Evolutionary conservation across 768 basidiomycete species (phyloP).

Genomic region (Auricularia sp.): DNA sequence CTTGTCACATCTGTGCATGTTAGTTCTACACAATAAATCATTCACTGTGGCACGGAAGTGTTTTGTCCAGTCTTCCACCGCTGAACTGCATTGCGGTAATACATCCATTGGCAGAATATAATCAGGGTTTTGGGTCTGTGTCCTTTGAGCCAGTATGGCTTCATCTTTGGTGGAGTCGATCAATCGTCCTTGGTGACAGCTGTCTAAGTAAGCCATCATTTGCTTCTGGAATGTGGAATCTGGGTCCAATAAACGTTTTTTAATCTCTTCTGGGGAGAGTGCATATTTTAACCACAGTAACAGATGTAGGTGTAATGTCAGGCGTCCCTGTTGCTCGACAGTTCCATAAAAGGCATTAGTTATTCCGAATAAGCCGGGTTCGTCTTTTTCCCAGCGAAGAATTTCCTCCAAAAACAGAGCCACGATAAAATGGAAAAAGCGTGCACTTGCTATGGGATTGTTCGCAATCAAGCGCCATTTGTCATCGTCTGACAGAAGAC

Average conservation of each 20-base stretch:
- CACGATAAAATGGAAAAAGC: constrained; percentile 4
- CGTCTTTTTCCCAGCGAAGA: neutral
- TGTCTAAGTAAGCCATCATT: constrained; percentile 24
- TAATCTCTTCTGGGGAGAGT: constrained; percentile 24
- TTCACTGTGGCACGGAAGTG: constrained; percentile 17
- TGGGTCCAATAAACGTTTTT: constrained; percentile 17
- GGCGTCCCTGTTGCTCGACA: constrained; percentile 10
- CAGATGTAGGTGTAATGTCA: constrained; percentile 16
- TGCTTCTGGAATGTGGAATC: constrained; percentile 17
- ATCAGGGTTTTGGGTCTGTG: neutral
- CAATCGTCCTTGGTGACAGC: constrained; percentile 24
- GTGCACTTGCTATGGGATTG: constrained; percentile 1
- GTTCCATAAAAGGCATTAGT: constrained; percentile 13
- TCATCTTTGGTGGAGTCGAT: constrained; percentile 14
- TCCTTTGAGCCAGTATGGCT: constrained; percentile 4
- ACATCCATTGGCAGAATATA: neutral
- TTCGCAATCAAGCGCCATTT: neutral
- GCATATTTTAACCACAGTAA: constrained; percentile 11
- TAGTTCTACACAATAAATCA: constrained; percentile 21
- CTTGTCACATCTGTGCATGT: constrained; percentile 21
- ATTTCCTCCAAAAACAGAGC: neutral
- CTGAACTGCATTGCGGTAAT: neutral
- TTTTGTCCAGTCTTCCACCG: neutral
- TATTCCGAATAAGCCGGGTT: constrained; percentile 15
- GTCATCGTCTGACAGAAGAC: constrained; percentile 6